Base-by-base conservation (phyloP, 345 rosid genomes). In the Aquilaria sinensis region DNA sequence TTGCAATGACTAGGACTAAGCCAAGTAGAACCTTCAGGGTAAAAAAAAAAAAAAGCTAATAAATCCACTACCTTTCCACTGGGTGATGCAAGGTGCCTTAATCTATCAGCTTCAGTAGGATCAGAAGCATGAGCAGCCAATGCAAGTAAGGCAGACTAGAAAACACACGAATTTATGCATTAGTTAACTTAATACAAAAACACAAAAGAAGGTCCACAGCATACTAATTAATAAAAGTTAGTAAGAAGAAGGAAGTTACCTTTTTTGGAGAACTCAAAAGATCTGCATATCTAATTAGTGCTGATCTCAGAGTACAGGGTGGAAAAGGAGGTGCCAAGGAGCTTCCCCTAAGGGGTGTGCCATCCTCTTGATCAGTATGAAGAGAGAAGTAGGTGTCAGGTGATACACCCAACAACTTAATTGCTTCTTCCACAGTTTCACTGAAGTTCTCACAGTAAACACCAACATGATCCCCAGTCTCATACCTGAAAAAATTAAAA, bases 101-200 rank as follows among this genome's bases (percentile, higher is more conserved):
- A 73, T 63, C 85, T 77, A 67, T 89, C 96, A 62, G 94, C 92
- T 77, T 95, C 99, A 11, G 84, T 72, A n/a, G 97, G 88, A 67
- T 91, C 86, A 72, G 89, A 80, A 56, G 98, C 96, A 81, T 89
- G 90, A 74, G 98, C 90, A 41, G 98, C 93, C 80, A 95, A 77
- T 49, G 99, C 99, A 48, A 89, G 77, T 64, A 95, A 77, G 56
- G 90, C 90, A 58, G 94, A 78, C 98, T 91, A 90, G 66, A 72
- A 63, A 69, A 51, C 13, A 62, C 0, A 67, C 11, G 57, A 41
- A 70, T 53, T 14, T 9, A 31, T 55, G 59, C 48, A 46, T 47
- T 53, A 56, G 61, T 48, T 23, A 34, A 15, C 5, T 29, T 49
- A 49, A 23, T 50, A 49, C 50, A 37, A 31, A 4, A 57, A 51